Evolutionary conservation across 2,329 filamentous ascomycete species (phyloP).

Genomic region (Diplodia intermedia): DNA sequence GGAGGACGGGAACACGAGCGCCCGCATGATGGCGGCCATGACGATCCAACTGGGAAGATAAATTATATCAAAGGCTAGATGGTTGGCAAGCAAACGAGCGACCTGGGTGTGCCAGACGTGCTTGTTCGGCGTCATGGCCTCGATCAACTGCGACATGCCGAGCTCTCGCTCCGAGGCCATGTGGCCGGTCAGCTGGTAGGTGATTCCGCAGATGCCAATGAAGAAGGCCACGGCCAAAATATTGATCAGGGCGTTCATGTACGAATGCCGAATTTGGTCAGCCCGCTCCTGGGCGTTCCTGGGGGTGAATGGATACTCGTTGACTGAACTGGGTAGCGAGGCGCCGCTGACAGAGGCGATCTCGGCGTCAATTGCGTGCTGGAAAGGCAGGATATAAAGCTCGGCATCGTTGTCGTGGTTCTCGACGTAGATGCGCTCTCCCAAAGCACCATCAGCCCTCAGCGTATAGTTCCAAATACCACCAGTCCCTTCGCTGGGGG

Average conservation of each 20-base stretch:
- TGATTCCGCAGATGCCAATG: constrained; percentile 78
- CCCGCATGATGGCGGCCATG: constrained; percentile 72
- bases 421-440: constrained; percentile 68
- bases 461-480: constrained; percentile 87
- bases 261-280: constrained; percentile 69
- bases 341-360: constrained; percentile 66
- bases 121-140: constrained; percentile 86
- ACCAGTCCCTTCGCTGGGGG: constrained; percentile 71
- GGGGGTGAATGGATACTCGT: constrained; percentile 80
- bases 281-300: constrained; percentile 71
- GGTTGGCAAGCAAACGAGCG: constrained; percentile 78
- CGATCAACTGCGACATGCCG: constrained; percentile 86
- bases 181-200: constrained; percentile 85
- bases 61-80: constrained; percentile 78
- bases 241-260: constrained; percentile 75
- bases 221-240: constrained; percentile 82
- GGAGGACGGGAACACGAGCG: constrained; percentile 58
- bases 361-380: constrained; percentile 76
- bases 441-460: constrained; percentile 75
- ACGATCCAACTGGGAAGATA: constrained; percentile 86
- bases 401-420: constrained; percentile 74
- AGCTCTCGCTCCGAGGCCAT: constrained; percentile 85
- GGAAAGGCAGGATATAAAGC: constrained; percentile 79
- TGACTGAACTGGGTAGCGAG: constrained; percentile 46
- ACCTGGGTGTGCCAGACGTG: constrained; percentile 78